Conservation (phyloP, 805 yeast genomes). For the Grigorovia humatica region DNA sequence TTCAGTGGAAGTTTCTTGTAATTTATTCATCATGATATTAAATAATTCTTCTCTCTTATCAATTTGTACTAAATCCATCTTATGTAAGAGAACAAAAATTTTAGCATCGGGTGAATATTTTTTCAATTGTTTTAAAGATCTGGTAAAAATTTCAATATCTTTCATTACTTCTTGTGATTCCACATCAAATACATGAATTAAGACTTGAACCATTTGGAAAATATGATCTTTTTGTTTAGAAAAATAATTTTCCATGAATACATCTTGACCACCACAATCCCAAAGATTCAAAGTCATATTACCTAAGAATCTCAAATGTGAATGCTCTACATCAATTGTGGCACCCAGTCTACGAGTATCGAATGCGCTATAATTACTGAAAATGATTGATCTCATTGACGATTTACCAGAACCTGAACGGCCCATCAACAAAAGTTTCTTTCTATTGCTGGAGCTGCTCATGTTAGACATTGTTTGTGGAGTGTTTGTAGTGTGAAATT, state of each 20-base stretch:
- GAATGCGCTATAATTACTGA: conserved; percentile 91
- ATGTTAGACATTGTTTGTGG: not conserved
- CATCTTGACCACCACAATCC: conserved; percentile 99
- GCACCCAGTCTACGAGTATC: conserved; percentile 95
- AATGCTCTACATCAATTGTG: conserved; percentile 96
- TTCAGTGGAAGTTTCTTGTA: conserved; percentile 65
- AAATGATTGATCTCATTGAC: conserved; percentile 93
- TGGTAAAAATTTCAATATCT: conserved; percentile 84
- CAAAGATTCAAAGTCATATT: conserved; percentile 91
- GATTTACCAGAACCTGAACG: conserved; percentile 96
- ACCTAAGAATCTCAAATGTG: conserved; percentile 83
- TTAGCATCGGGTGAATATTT: conserved; percentile 85
- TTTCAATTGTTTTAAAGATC: conserved; percentile 70
- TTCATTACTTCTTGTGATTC: conserved; percentile 85
- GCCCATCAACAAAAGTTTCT: conserved; percentile 67
- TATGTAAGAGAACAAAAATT: conserved; percentile 83
- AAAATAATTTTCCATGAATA: conserved; percentile 89
- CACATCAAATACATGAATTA: conserved; percentile 93
- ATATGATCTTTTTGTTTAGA: conserved; percentile 84
- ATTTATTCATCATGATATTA: conserved; percentile 69
- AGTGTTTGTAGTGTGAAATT: not conserved
- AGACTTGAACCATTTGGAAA: conserved; percentile 89
- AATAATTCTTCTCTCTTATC: conserved; percentile 80
- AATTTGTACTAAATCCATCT: conserved; percentile 89
- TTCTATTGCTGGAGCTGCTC: conserved; percentile 32